Evolutionary conservation across 768 basidiomycete species (phyloP).

Genomic region (Inosperma sp.): DNA sequence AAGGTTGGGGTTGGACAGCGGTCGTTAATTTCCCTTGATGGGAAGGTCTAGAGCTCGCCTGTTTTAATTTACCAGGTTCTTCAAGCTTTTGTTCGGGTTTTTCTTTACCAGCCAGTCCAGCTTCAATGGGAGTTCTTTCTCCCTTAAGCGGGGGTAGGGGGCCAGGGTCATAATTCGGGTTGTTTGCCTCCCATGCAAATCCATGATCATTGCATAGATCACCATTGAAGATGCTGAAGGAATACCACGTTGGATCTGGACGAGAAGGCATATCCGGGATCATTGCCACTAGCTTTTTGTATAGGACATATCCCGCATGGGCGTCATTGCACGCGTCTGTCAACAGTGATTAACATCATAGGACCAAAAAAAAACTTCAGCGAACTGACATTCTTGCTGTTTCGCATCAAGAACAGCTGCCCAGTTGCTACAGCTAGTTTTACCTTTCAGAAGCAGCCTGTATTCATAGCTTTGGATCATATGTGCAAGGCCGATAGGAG

Average conservation of each 20-base stretch:
- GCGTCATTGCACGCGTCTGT: constrained; percentile 73
- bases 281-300: constrained; percentile 44
- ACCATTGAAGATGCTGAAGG: constrained; percentile 52
- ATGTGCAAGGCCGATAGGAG: constrained; percentile 57
- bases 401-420: constrained; percentile 39
- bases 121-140: constrained; percentile 19
- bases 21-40: no score
- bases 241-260: constrained; percentile 44
- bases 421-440: constrained; percentile 67
- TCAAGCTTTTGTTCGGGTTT: not conserved
- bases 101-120: constrained; percentile 7
- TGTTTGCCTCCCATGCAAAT: constrained; percentile 49
- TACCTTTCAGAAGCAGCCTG: constrained; percentile 52
- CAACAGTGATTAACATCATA: constrained; percentile 11
- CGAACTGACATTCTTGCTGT: constrained; percentile 59
- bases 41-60: no score
- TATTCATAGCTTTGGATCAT: constrained; percentile 60
- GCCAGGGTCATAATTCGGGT: constrained; percentile 70
- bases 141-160: constrained; percentile 52
- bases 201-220: constrained; percentile 41
- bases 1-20: no score
- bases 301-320: constrained; percentile 56
- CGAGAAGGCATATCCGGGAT: constrained; percentile 30
- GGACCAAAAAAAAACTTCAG: constrained; percentile 4
- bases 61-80: no score